A percentile compares a stretch with the other conserved stretches of the same genome.
Evolutionary conservation across 83 land plant species (phyloP).

Genomic region (Isoetes engelmannii): DNA sequence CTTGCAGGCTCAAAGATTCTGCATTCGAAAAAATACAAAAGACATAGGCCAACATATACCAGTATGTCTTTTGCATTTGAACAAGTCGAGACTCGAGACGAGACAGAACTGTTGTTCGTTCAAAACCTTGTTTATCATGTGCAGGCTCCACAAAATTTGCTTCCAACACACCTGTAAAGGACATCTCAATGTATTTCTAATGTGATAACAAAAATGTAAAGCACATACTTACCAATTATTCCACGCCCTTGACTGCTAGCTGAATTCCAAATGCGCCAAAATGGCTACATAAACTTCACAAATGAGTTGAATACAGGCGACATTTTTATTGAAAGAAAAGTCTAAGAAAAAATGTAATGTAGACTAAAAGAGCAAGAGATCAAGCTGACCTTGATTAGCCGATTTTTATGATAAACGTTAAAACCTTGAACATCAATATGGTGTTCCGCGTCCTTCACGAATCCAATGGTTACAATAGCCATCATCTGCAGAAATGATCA

Average conservation of each 20-base stretch:
- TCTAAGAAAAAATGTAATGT: background rate
- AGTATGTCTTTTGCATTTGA: slow-evolving; percentile 35
- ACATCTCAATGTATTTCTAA: background rate
- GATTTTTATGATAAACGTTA: slow-evolving; percentile 94
- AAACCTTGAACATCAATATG: slow-evolving; percentile 62
- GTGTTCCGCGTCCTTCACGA: slow-evolving; percentile 75
- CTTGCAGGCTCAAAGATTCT: background rate
- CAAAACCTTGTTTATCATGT: slow-evolving; percentile 43
- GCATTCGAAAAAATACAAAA: too few relatives aligned
- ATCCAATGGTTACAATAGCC: slow-evolving; percentile 67
- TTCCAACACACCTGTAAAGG: slow-evolving; percentile 28
- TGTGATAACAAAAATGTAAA: background rate
- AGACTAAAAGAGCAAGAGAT: background rate
- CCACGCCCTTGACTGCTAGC: slow-evolving; percentile 36
- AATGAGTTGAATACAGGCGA: background rate
- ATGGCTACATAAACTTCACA: slow-evolving; percentile 19
- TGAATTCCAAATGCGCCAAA: slow-evolving; percentile 33
- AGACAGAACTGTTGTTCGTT: slow-evolving; percentile 28
- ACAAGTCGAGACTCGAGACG: slow-evolving; percentile 25
- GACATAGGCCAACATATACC: slow-evolving; percentile 5
- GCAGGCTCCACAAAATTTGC: slow-evolving; percentile 45
- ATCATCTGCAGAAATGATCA: slow-evolving; percentile 31
- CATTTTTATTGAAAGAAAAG: background rate
- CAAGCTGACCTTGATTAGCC: slow-evolving; percentile 51
- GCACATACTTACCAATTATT: slow-evolving; percentile 20